Evolutionary conservation across 306 rosid genomes (phyloP).

Genomic region (Morella rubra): DNA sequence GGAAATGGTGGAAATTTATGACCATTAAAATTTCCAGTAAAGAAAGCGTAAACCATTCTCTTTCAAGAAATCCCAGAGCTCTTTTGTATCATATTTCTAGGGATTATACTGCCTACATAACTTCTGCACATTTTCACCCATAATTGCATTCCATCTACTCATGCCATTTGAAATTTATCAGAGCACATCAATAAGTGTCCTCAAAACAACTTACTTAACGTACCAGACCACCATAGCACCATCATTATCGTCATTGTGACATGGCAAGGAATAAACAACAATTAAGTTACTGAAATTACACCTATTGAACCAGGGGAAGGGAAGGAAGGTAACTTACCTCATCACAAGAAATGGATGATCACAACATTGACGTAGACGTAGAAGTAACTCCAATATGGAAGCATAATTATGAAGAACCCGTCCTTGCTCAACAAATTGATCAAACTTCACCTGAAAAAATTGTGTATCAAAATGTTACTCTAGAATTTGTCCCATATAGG

Average conservation of each 20-base stretch:
- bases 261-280: background rate
- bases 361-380: conserved; percentile 97
- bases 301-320: background rate
- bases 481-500: background rate
- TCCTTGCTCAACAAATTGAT: conserved; percentile 96
- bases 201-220: background rate
- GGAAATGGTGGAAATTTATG: background rate
- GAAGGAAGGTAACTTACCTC: conserved; percentile 54
- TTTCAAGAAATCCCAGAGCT: background rate
- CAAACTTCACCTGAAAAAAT: conserved; percentile 75
- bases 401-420: conserved; percentile 99
- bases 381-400: conserved; percentile 89
- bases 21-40: background rate
- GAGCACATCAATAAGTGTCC: background rate
- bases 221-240: background rate
- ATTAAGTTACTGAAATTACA: background rate
- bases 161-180: background rate
- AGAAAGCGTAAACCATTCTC: background rate
- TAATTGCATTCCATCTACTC: background rate
- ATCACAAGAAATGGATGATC: conserved; percentile 98
- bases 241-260: background rate
- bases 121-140: conserved; percentile 3
- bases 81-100: background rate
- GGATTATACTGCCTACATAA: background rate
- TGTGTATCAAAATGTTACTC: conserved; percentile 10